Evolutionary conservation across 352 stramenopile genomes (phyloP), one percentile per base, ranked within the genome.

Genomic region (Phytophthora constricta): DNA sequence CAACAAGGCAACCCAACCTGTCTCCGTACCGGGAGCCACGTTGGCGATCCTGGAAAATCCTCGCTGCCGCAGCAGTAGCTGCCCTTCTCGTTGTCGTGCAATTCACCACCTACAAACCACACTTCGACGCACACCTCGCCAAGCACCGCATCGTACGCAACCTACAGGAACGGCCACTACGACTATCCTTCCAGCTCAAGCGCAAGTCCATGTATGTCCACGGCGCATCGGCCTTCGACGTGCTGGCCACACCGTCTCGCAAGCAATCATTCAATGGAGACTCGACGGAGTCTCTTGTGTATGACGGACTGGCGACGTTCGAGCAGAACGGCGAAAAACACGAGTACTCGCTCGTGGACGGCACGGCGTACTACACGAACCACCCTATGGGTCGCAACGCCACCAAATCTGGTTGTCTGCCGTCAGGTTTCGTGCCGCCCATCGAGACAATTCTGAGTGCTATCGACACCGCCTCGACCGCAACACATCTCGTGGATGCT

Each of bases 311-410:
- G 5, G 60, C 65, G 3, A 58, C 52, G 5, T 73, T 79, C 45
- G 41, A 69, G n/a, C 66, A 79, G 23, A 60, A 67, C 19, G 69
- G 63, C 4, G 45, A 62, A 25, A 70, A 47, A 5, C 65, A 79
- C 41, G 70, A 79, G 52, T 84, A 82, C 62, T 66, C 63, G 42
- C 59, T 82, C 26, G 63, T 82, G 0, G 66, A 86, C 41, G 57
- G 74, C 5, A 68, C 62, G 13, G 63, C 60, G 46, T 79, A 76
- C 63, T 77, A 73, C 69, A 68, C 68, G 14, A 62, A 58, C 20
- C 37, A 58, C 22, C 43, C 64, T 0, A 26, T 41, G 4, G 58
- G 25, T 31, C 34, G 23, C 26, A 65, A 63, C 17, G 31, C 62
- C 23, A 56, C 46, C n/a, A 65, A 58, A 13, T 65, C 57, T 8